Evolutionary conservation across 2,329 filamentous ascomycete genomes (phyloP).

Genomic region (Neofusicoccum umdonicola): DNA sequence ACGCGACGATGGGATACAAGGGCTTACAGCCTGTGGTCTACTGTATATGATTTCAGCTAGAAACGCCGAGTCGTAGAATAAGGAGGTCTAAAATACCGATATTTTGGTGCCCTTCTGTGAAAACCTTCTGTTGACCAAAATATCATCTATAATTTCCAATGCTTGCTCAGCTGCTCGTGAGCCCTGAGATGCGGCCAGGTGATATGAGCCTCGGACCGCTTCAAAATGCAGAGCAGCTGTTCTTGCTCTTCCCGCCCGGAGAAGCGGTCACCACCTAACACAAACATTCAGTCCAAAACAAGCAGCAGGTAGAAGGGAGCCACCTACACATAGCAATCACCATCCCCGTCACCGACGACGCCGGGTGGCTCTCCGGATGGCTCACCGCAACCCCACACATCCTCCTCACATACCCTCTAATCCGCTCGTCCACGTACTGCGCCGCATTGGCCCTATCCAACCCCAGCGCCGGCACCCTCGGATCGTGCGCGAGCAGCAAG

Average conservation of each 20-base stretch:
- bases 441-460: not conserved
- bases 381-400: not conserved
- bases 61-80: no score
- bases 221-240: slow-evolving; percentile 27
- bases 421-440: not conserved
- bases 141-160: not conserved
- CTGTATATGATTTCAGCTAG: no score
- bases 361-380: not conserved
- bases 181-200: slow-evolving; percentile 2
- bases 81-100: no score
- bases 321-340: slow-evolving; percentile 3
- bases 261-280: slow-evolving; percentile 35
- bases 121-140: no score
- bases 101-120: no score
- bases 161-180: not conserved
- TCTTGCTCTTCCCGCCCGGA: slow-evolving; percentile 31
- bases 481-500: not conserved
- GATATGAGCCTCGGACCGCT: slow-evolving; percentile 23
- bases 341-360: not conserved
- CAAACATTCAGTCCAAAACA: slow-evolving; percentile 1
- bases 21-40: no score
- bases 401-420: not conserved
- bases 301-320: not conserved
- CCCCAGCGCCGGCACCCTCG: not conserved
- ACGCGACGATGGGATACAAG: no score